A percentile compares a stretch with the other conserved stretches of the same genome.
phyloP scores from a whole-genome alignment of 1,284 basidiomycete species.

The Jaminaea rosea region DNA sequence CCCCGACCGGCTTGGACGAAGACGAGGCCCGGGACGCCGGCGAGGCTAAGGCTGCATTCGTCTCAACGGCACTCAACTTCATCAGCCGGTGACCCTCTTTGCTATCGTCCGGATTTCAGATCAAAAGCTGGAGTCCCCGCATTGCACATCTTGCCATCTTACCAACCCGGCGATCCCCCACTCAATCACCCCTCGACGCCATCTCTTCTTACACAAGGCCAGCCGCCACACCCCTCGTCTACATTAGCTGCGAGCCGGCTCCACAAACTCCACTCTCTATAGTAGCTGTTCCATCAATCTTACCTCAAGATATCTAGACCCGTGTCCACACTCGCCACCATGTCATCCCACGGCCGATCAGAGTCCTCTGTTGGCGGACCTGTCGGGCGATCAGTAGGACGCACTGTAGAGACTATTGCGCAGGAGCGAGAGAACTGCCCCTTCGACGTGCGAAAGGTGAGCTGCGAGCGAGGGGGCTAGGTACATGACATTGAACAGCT shows the following conservation, averaged over 20 bases:
- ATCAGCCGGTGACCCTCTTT: too few species aligned
- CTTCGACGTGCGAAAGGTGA: slow-evolving; percentile 50
- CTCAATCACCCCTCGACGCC: neutral
- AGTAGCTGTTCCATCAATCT: too few species aligned
- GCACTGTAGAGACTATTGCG: slow-evolving; percentile 46
- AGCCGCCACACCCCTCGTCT: neutral
- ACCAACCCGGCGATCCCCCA: neutral
- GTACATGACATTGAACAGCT: neutral
- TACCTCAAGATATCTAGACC: too few species aligned
- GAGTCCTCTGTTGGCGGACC: slow-evolving; percentile 21
- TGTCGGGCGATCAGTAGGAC: slow-evolving; percentile 19
- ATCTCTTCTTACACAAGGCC: neutral
- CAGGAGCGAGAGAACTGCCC: slow-evolving; percentile 51
- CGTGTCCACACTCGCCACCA: neutral
- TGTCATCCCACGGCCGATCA: neutral
- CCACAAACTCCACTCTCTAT: neutral
- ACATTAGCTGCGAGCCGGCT: neutral
- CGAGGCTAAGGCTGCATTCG: too few species aligned
- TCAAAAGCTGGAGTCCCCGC: too few species aligned
- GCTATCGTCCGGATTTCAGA: too few species aligned
- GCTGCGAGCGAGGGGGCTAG: slow-evolving; percentile 1
- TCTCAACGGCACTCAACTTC: too few species aligned
- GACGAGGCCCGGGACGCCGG: too few species aligned
- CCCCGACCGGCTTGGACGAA: too few species aligned
- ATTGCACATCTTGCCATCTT: too few species aligned